Evolutionary conservation across 768 basidiomycete genomes (phyloP).

Genomic region (Stropharia rugosoannulata): DNA sequence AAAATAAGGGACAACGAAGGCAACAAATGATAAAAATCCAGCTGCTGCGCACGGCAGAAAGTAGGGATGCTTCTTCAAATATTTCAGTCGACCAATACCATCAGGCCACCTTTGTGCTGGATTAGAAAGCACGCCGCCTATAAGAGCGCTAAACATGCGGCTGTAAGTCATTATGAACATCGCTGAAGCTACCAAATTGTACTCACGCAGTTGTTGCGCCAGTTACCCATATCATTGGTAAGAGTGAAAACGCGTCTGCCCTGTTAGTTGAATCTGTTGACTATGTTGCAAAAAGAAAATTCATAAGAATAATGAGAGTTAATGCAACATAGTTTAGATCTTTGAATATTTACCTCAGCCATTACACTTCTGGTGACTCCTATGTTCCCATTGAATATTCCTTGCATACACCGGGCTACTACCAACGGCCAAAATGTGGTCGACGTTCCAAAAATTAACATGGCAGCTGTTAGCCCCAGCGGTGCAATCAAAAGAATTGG

Average conservation of each 20-base stretch:
- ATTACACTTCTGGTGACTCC: conserved; percentile 43
- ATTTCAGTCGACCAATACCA: conserved; percentile 43
- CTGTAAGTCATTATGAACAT: neutral
- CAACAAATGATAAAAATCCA: conserved; percentile 30
- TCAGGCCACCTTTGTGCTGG: conserved; percentile 60
- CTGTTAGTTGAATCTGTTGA: conserved; percentile 29
- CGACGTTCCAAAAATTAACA: conserved; percentile 42
- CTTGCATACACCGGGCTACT: conserved; percentile 30
- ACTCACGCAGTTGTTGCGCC: conserved; percentile 32
- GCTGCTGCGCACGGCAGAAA: conserved; percentile 47
- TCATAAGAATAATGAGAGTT: neutral
- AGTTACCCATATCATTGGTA: conserved; percentile 33
- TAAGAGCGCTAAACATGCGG: conserved; percentile 46
- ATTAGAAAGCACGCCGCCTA: conserved; percentile 65
- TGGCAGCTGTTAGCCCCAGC: conserved; percentile 35
- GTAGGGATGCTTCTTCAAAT: conserved; percentile 40
- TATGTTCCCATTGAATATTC: conserved; percentile 40
- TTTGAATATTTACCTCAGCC: conserved; percentile 40
- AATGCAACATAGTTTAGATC: neutral
- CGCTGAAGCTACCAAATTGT: neutral
- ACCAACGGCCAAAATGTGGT: conserved; percentile 33
- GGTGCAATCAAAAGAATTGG: conserved; percentile 45
- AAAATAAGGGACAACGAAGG: conserved; percentile 32
- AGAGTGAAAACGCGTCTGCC: conserved; percentile 34
- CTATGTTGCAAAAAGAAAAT: neutral